Evolutionary conservation across 805 yeast genomes (phyloP).

Genomic region (Suhomyces prunicola): DNA sequence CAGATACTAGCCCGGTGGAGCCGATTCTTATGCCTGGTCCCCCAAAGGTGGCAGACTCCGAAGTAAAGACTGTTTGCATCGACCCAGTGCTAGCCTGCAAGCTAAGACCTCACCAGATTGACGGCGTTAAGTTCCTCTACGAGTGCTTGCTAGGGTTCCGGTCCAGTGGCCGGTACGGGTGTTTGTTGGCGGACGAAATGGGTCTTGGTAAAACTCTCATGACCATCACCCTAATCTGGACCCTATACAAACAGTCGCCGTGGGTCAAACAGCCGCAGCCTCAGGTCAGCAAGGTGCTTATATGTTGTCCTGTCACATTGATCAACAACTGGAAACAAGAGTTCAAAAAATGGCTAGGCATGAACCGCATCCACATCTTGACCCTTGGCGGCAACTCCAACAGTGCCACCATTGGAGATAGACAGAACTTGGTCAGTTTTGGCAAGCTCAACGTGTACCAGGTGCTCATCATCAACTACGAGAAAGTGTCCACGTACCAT

Average conservation of each 20-base stretch:
- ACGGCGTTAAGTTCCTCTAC: slow-evolving; percentile 79
- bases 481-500: slow-evolving; percentile 59
- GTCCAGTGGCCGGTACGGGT: slow-evolving; percentile 57
- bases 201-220: slow-evolving; percentile 85
- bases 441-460: slow-evolving; percentile 71
- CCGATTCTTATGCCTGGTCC: slow-evolving; percentile 6
- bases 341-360: slow-evolving; percentile 83
- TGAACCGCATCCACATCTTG: slow-evolving; percentile 61
- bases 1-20: neutral
- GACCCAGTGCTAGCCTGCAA: slow-evolving; percentile 53
- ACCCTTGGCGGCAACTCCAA: slow-evolving; percentile 50
- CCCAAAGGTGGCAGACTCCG: slow-evolving; percentile 1
- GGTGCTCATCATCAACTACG: slow-evolving; percentile 84
- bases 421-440: slow-evolving; percentile 55
- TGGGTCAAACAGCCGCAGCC: slow-evolving; percentile 23
- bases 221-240: slow-evolving; percentile 83
- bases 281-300: slow-evolving; percentile 55
- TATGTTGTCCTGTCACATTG: slow-evolving; percentile 90
- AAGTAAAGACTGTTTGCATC: slow-evolving; percentile 21
- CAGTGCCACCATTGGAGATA: slow-evolving; percentile 51
- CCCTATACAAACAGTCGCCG: slow-evolving; percentile 68
- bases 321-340: slow-evolving; percentile 86
- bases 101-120: slow-evolving; percentile 82
- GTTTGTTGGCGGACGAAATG: slow-evolving; percentile 94
- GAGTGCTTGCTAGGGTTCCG: slow-evolving; percentile 75